Evolutionary conservation across 139 green algal genomes (phyloP), one percentile per base, ranked within the genome.

Genomic region (Coelastrella sp.): DNA sequence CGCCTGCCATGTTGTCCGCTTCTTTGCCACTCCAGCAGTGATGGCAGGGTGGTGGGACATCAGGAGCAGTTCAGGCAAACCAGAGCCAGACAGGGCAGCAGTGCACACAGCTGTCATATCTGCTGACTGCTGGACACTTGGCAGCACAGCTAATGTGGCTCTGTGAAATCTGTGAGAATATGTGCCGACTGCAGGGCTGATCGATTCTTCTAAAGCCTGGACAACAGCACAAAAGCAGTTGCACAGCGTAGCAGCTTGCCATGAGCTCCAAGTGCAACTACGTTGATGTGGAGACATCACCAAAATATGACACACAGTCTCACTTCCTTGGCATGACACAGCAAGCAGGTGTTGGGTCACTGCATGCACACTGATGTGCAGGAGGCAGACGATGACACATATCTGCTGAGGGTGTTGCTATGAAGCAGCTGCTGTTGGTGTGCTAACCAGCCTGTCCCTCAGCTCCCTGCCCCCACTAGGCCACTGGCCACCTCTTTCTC

Each of bases 31-130:
- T 17, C 76, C 59, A 40, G 53, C 60, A 1, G 73, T 87, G 19
- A 96, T 78, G 4, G 86, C 84, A 4, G 94, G 93, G 85, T 98
- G 94, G 81, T 96, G 92, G 0, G 85, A 67, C 15, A 90, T 89
- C 81, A 96, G 86, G 74, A 96, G 85, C 48, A 96, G 73, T 0
- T 77, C 79, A 32, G 50, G 40, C 43, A 85, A 34, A 41, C 48
- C 79, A 35, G 27, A 19, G 6, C 30, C 27, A 50, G 62, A 43
- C 41, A 85, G 62, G 6, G 74, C 51, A 34, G 40, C 34, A 35
- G 8, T 35, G 41, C 35, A 30, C 37, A 78, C 32, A 13, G 32
- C 85, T 25, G 38, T 23, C 30, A 9, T 66, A 11, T 66, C 38
- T 30, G 75, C 84, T n/a, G n/a, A 30, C 66, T 68, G 27, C 21